Evolutionary conservation across 805 yeast genomes (phyloP).

Genomic region (Ogataea thermomethanolica): DNA sequence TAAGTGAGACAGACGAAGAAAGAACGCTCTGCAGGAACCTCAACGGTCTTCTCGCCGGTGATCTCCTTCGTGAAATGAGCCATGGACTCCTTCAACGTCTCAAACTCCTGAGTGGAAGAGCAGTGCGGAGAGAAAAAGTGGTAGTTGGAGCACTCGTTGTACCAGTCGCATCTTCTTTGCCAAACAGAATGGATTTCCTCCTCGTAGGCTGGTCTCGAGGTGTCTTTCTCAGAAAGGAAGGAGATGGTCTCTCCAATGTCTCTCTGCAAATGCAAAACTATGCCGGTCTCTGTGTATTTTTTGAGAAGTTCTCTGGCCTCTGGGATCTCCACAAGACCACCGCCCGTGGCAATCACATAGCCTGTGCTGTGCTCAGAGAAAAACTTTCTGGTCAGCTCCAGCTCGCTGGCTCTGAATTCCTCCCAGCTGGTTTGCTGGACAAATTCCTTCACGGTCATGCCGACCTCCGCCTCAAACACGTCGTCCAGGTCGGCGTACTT

Average conservation of each 20-base stretch:
- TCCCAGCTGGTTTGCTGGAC: constrained; percentile 79
- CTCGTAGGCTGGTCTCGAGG: constrained; percentile 81
- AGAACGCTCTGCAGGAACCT: constrained; percentile 49
- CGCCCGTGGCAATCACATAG: constrained; percentile 87
- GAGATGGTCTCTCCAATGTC: constrained; percentile 74
- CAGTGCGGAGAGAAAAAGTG: constrained; percentile 78
- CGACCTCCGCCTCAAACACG: constrained; percentile 54
- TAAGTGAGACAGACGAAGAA: constrained; percentile 71
- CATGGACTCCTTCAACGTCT: constrained; percentile 56
- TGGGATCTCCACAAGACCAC: constrained; percentile 84
- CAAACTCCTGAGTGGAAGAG: constrained; percentile 48
- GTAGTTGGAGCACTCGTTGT: constrained; percentile 74
- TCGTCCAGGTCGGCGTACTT: constrained; percentile 73
- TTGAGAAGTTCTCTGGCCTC: constrained; percentile 64
- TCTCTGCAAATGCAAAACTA: constrained; percentile 88
- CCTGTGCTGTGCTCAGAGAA: constrained; percentile 41
- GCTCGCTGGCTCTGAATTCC: constrained; percentile 71
- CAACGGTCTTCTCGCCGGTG: constrained; percentile 47
- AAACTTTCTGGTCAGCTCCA: constrained; percentile 49
- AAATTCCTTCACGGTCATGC: constrained; percentile 53
- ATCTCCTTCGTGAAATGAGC: constrained; percentile 54
- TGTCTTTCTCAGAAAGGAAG: constrained; percentile 67
- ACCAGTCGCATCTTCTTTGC: constrained; percentile 76
- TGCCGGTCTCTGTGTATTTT: constrained; percentile 52
- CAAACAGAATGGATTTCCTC: constrained; percentile 82